Evolutionary conservation across 202 grass and related monocot genomes (phyloP), one percentile per base, ranked within the genome.

Genomic region (Digitaria exilis): DNA sequence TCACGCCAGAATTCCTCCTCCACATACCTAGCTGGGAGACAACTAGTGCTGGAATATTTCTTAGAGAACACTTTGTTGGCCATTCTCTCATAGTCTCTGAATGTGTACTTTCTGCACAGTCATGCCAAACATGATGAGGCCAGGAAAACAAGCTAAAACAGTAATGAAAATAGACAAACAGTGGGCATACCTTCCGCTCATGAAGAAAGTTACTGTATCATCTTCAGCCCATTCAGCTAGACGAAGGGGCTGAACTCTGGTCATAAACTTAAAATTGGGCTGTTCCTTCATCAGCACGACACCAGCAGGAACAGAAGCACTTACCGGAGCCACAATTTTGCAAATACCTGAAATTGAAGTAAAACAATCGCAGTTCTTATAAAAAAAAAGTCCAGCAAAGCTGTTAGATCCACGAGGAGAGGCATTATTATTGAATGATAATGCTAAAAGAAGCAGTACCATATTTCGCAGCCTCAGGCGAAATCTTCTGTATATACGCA

Each of bases 1-100:
- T 99, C 96, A 39, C 81, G 96, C 96, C 96, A 99, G 75, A 99
- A 99, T 74, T 94, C 93, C 78, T 99, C 96, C 87, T 99, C 96
- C 48, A 99, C 25, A 9, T 87, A 99, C 75, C 84, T 96, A 76
- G 85, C 78, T 34, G 96, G 89, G 39, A 99, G 91, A 56, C 86
- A 96, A 14, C 93, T 79, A 31, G 91, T 25, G 84, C 96, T 96
- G 58, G 85, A 99, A 74, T 94, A 99, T 85, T 89, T 96, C 81
- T 90, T 88, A 65, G 81, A 80, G 68, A 96, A 96, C 85, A 89
- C 91, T 61, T 94, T 99, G 89, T 94, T 96, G 32, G 93, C 96
- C 91, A 94, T 99, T 77, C 89, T 99, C 76, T 99, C 96, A 43
- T 92, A 99, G 45, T 99, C 96, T 41, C 96, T 83, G 68, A 99